These are phyloP conservation scores for Zoysia pacifica DNA, from an alignment of 176 grass and related monocot genomes.

Conservation along the genomic window DNA sequence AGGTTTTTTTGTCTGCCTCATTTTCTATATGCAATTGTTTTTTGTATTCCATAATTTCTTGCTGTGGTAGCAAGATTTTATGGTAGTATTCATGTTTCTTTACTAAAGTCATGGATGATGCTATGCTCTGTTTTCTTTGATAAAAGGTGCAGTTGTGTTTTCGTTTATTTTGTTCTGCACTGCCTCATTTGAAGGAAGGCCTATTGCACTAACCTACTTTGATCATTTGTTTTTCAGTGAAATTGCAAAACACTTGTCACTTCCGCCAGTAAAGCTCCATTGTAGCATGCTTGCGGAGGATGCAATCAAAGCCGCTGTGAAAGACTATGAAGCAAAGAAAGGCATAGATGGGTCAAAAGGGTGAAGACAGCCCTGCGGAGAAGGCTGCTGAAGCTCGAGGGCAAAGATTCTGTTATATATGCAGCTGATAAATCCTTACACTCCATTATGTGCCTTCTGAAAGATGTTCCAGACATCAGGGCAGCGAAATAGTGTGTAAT, in stretches of 20 bases:
- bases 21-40: background rate
- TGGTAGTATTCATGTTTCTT: background rate
- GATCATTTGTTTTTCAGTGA: conserved; percentile 56
- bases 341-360: conserved; percentile 19
- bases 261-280: conserved; percentile 97
- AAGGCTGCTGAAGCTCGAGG: conserved; percentile 49
- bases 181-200: background rate
- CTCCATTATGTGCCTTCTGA: background rate
- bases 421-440: background rate
- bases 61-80: background rate
- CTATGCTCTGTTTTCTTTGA: conserved; percentile 5
- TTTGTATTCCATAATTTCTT: background rate
- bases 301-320: conserved; percentile 96
- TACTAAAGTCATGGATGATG: background rate
- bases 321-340: conserved; percentile 93
- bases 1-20: background rate
- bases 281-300: conserved; percentile 98
- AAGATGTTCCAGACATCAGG: background rate
- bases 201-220: background rate
- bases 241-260: conserved; percentile 93
- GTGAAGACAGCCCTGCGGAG: conserved; percentile 19
- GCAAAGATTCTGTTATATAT: background rate
- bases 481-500: conserved; percentile 24
- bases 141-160: background rate
- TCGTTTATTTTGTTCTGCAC: background rate